phyloP scores from a whole-genome alignment of 2,329 filamentous ascomycete species.

The Parastagonospora nodorum region DNA sequence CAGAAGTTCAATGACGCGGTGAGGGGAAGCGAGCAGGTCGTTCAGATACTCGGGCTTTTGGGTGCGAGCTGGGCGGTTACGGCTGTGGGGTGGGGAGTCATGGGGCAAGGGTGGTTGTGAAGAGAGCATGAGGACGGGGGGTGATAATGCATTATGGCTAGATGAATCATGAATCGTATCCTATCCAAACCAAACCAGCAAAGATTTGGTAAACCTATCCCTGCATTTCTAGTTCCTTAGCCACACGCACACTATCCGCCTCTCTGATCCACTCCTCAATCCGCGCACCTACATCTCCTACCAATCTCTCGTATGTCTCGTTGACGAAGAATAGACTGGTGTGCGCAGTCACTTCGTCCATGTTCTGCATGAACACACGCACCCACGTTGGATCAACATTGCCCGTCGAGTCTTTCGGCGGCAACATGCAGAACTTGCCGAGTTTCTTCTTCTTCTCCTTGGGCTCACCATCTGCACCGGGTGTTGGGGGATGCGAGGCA shows the following conservation, averaged over 20 bases:
- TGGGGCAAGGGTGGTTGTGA: slow-evolving; percentile 9
- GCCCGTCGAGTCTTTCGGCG: slow-evolving; percentile 61
- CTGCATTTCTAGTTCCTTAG: slow-evolving; percentile 27
- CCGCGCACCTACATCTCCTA: slow-evolving; percentile 72
- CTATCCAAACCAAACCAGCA: not conserved
- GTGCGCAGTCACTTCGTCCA: slow-evolving; percentile 86
- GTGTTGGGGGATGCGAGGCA: slow-evolving; percentile 1
- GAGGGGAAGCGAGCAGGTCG: slow-evolving; percentile 35
- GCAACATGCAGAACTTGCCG: slow-evolving; percentile 80
- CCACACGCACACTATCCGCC: slow-evolving; percentile 50
- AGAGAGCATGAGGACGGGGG: not conserved
- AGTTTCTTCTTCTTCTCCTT: slow-evolving; percentile 57
- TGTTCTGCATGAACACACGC: slow-evolving; percentile 76
- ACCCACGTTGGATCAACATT: slow-evolving; percentile 74
- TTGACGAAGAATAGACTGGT: slow-evolving; percentile 79
- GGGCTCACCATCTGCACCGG: not conserved
- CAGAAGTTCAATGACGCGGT: slow-evolving; percentile 46
- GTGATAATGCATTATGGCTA: not conserved
- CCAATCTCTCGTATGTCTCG: slow-evolving; percentile 74
- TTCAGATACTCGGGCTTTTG: slow-evolving; percentile 27
- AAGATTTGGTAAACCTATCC: not conserved
- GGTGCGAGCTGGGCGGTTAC: slow-evolving; percentile 24
- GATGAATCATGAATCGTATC: not conserved
- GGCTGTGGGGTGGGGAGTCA: slow-evolving; percentile 21
- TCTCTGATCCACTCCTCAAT: slow-evolving; percentile 74